Base-by-base conservation (phyloP, 2,329 filamentous ascomycete genomes). In the Plenodomus lindquistii region DNA sequence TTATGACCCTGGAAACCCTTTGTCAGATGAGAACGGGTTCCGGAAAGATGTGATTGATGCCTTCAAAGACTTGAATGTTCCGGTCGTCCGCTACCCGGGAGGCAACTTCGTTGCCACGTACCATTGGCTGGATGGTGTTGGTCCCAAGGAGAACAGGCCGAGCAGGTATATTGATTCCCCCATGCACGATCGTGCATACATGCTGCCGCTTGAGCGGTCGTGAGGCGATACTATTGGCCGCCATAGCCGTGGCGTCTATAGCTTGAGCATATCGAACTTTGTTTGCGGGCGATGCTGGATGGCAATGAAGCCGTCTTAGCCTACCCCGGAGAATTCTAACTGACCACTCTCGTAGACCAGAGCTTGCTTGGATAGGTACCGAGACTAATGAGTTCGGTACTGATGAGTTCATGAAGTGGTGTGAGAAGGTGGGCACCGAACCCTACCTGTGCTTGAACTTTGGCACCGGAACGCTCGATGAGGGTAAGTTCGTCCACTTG, bases 51-150 rank as follows among this genome's bases (percentile, higher is more conserved):
- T 94, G 36, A 81, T 94, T 19, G 80, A 83, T 36, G 85, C 87
- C 5, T 77, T 94, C 54, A 82, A 84, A 65, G 87, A 91, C 58
- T 80, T 94, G 44, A 81, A 88, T 44, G 81, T 89, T 31, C 89
- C 89, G 13, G 88, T 92, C 31, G 83, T 92, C 18, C 80, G 89
- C 40, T 94, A 93, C 64, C 89, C 89, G 1, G 90, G 89, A 13
- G 89, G 89, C 40, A 95, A 94, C 72, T 94, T 93, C 69, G 82
- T 85, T 37, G 89, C 89, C 3, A 93, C 89, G 1, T 94, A 93
- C 70, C 88, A 92, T 76, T 94, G 90, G 89, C 78, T 85, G 40
- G 89, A 94, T 70, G 89, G 89, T 9, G 79, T 95, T 55, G 89
- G 90, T 1, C 89, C 89, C 0, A 80, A 77, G 54, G 86, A 90